Base-by-base conservation (phyloP, 2,329 filamentous ascomycete genomes). In the Exophiala sp. region DNA sequence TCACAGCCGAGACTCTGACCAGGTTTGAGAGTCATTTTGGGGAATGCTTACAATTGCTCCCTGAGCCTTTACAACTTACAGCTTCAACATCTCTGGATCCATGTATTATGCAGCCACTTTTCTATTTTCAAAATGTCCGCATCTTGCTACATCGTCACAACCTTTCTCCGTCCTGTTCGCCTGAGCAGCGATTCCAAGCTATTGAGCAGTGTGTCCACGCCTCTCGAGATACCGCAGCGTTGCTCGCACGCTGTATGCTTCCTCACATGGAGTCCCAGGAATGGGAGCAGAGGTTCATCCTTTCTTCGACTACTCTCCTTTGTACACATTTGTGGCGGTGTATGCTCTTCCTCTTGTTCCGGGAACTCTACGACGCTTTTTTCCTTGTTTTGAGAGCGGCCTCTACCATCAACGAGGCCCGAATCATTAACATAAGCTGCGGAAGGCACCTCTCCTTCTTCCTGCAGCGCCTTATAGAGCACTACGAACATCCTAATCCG, bases 91-190 rank as follows among this genome's bases (percentile, higher is more conserved):
- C 81, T 6, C 74, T 96, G 35, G 83, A 93, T 51, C 82, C 88
- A 7, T 78, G 83, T 45, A 81, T 85, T 34, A 73, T 97, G 11
- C 80, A 82, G 21, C 86, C 89, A 0, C 74, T 94, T 7, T 78
- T 86, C 24, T 83, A 88, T 62, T 78, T 97, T 7, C 83, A 95
- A 53, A 86, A 88, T 53, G 83, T 85, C 13, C 84, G 88, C n/a
- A 78, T 96, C 23, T 74, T 93, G 30, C 78, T 98, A 7, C 88
- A 95, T 67, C 81, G 93, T 35, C 89, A 95, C 62, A 96, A 97
- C 62, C 75, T 97, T 7, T 83, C 82, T 0, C 86, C 89, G 0
- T 73, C 74, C 8, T 89, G 85, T 62, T 76, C 83, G 0, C 67
- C 73, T 1, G 76, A 84, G 24, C 79, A 83, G 35, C 80, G 91